Evolutionary conservation across 2,329 filamentous ascomycete species (phyloP), one percentile per base, ranked within the genome.

Genomic region (Colletotrichum camelliae): DNA sequence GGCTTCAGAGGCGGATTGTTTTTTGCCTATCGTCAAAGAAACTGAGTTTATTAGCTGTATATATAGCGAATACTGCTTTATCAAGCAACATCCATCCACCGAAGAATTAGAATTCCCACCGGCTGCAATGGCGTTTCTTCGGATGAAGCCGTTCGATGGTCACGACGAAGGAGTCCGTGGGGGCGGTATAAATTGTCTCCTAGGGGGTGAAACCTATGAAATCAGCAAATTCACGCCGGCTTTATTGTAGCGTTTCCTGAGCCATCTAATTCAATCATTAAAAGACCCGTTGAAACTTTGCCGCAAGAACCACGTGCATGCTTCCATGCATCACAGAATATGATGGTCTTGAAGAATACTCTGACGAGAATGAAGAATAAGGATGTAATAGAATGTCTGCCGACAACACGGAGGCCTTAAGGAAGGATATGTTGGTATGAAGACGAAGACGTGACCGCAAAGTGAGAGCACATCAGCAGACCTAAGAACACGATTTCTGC

Each of bases 31-130:
- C 13, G n/a, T 21, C 0, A 13, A 48, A 21, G 43, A 21, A n/a
- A 2, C 1, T 1, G 43, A 0, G 43, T 0, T 9, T 48, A 2
- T 21, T 21, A 0, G 0, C 43, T 48, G 43, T 21, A 7, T 13
- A 13, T 48, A 48, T 39, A 18, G 15, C 15, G 7, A 8, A 43
- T 4, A 8, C 8, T 18, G 18, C 4, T 4, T 43, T 43, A 16
- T 43, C 4, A 18, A 43, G 37, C 16, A 5, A 18, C 6, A 43
- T 18, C 1, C 4, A 18, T 18, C 4, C 37, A 18, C 37, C 8
- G 2, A 43, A 4, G 16, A 9, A 9, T 18, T 43, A 3, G 31
- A 16, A 18, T 9, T 1, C 4, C 8, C 16, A 18, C 18, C 2
- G 16, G 4, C 7, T 43, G 4, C 16, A 43, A 43, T 8, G 16